Evolutionary conservation across 176 grass and related monocot genomes (phyloP), one percentile per base, ranked within the genome.

Genomic region (Saccharum officinarum): DNA sequence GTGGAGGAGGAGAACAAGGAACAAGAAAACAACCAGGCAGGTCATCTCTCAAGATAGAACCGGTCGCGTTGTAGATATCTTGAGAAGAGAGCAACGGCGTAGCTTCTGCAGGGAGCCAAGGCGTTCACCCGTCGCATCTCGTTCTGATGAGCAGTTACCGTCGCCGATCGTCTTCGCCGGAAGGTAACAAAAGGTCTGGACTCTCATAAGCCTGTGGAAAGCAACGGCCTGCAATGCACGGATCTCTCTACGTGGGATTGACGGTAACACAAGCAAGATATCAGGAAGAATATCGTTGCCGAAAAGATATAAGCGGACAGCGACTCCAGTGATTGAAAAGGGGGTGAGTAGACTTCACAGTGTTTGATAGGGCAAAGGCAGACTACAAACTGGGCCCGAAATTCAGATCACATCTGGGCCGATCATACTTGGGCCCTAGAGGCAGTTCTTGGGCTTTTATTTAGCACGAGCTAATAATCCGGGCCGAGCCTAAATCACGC

Each of bases 101-200:
- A 77, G 42, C 79, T 78, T 86, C 12, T 81, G 34, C 68, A 8
- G 79, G 64, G 77, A 25, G 34, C 7, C 10, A 18, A 15, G 71
- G 69, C 14, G 79, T 88, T 88, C 72, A 25, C 46, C 11, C 46
- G 85, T 87, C 70, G 46, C 36, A 20, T 82, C 71, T 67, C 16
- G 25, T 67, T 82, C 85, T 68, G 71, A 76, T 87, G 71, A 52
- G 18, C 78, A n/a, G 78, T 18, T 67, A 68, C 50, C 49, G 69
- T 82, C 61, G 60, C 40, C 79, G 38, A 30, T 61, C 39, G 67
- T 60, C 61, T 68, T 63, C 59, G 17, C 47, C 59, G n/a, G 69
- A 74, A n/a, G 59, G 69, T 4, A 41, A 74, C 59, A 65, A 23
- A 55, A 61, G 17, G 10, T 34, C 30, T 40, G 10, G 69, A 73